Base-by-base conservation (phyloP, 73 alveolate species). In the Loxodes magnus region DNA sequence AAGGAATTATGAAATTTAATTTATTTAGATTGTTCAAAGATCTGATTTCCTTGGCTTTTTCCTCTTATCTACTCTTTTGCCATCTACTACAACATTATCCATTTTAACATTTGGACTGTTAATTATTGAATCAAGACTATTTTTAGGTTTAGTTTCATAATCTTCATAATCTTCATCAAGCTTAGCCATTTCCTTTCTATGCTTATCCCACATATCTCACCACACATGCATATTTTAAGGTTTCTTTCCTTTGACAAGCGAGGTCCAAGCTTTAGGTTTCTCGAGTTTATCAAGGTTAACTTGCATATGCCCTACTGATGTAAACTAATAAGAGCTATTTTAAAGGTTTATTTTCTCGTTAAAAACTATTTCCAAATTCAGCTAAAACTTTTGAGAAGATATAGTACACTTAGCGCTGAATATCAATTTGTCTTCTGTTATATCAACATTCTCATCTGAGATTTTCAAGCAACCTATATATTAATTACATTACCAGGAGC, bases 161-260 rank as follows among this genome's bases (percentile, higher is more conserved):
- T 66, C 74, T 20, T 46, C 48, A 24, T 70, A 65, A 5, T 64
- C 79, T 23, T 16, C 51, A 61, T 70, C 84, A 33, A 35, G 64
- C 51, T 44, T 44, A 27, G 41, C 53, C 4, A 70, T 36, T 59
- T 70, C 74, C 23, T 33, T 68, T 38, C 54, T 60, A 51, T 48
- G 62, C 72, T 70, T 70, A 35, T 70, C 84, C 43, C 61, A 61
- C 78, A 70, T 62, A 51, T 70, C 84, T 43, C 61, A 70, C 84
- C 84, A 70, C 30, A 70, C 41, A 62, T 50, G 50, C 66, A 58
- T 46, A 70, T 70, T 70, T 1, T 41, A 10, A 22, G 71, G 69
- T 33, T 29, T 43, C 37, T 46, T 46, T 41, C 59, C 59, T 46
- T 46, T 46, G 17, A 57, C 24, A 42, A 64, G 72, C 72, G 26